Evolutionary conservation across 73 alveolate genomes (phyloP).

Genomic region (Tetrahymena borealis): DNA sequence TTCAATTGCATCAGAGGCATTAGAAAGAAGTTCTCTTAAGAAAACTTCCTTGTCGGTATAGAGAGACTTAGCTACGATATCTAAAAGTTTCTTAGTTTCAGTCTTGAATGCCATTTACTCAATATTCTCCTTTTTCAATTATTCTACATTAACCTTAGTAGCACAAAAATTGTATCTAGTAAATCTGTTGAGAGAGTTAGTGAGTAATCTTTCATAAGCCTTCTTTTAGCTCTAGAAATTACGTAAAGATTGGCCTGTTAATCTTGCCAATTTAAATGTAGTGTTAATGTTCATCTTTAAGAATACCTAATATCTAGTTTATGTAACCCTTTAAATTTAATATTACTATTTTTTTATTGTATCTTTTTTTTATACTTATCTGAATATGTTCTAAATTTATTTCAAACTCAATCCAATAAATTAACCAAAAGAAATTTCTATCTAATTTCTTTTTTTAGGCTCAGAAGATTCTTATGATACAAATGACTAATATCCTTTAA

Average conservation of each 20-base stretch:
- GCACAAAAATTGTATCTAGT: neutral
- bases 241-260: neutral
- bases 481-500: neutral
- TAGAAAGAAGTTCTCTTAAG: constrained; percentile 64
- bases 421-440: neutral
- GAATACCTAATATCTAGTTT: no score
- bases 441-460: neutral
- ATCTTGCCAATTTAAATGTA: neutral
- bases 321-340: no score
- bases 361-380: neutral
- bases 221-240: neutral
- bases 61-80: constrained; percentile 73
- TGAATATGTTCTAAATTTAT: neutral
- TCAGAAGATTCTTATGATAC: neutral
- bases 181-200: neutral
- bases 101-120: constrained; percentile 52
- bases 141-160: neutral
- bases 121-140: neutral
- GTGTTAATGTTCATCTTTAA: neutral
- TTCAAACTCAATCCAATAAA: neutral
- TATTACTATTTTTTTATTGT: neutral
- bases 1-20: constrained; percentile 76
- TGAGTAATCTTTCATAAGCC: neutral
- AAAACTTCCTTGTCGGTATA: constrained; percentile 77
- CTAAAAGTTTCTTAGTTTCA: constrained; percentile 69